Percentiles rank a stretch among this genome's conserved stretches.
Conservation (phyloP, 1,284 basidiomycete species). For the Ustilago lituana region DNA sequence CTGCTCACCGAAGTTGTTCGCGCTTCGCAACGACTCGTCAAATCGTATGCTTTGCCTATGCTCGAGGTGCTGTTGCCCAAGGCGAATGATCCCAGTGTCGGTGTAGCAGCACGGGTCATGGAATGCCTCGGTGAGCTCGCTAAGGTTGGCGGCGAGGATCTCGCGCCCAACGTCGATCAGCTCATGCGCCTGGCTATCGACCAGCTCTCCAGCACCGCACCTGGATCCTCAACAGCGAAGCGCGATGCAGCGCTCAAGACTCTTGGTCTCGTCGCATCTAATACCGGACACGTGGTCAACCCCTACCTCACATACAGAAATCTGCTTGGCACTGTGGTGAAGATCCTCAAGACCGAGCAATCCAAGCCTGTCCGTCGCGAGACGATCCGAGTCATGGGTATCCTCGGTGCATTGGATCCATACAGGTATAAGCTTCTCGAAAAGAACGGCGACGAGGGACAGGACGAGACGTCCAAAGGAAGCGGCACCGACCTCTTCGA, state of each 20-base stretch:
- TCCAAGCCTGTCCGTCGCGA: constrained; percentile 78
- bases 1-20: constrained; percentile 64
- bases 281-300: constrained; percentile 91
- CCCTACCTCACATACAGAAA: constrained; percentile 92
- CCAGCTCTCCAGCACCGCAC: constrained; percentile 77
- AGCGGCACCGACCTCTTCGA: constrained; percentile 72
- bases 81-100: constrained; percentile 83
- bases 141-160: constrained; percentile 91
- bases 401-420: constrained; percentile 96
- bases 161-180: constrained; percentile 81
- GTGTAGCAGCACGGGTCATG: constrained; percentile 90
- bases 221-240: constrained; percentile 54
- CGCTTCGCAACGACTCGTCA: constrained; percentile 91
- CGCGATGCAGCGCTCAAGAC: constrained; percentile 94
- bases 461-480: constrained; percentile 69
- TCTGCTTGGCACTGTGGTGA: constrained; percentile 84
- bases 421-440: constrained; percentile 87
- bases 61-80: constrained; percentile 88
- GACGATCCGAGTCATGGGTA: constrained; percentile 90
- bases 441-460: constrained; percentile 78
- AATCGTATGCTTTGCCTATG: constrained; percentile 96
- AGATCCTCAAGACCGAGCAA: constrained; percentile 86
- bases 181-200: constrained; percentile 90
- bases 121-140: constrained; percentile 95
- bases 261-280: constrained; percentile 92